Conservation (phyloP, 1,284 basidiomycete species). For the Kwoniella shivajii region DNA sequence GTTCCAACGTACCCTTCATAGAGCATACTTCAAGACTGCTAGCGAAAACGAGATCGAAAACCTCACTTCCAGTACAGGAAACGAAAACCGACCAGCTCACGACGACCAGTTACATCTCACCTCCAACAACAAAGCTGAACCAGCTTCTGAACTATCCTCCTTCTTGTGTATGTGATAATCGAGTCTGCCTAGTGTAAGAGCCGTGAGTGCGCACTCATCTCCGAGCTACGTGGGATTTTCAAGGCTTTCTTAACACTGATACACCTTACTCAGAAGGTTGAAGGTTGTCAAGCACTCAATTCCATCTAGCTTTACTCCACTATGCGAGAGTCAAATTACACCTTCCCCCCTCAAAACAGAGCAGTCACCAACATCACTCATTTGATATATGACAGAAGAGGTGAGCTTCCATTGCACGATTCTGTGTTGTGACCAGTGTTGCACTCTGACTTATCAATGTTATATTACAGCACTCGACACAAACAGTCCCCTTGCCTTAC, state of each 20-base stretch:
- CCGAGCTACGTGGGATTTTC: too few relatives aligned
- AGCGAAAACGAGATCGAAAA: neutral
- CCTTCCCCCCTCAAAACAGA: constrained; percentile 91
- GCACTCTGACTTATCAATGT: neutral
- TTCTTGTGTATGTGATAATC: neutral
- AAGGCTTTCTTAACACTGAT: too few relatives aligned
- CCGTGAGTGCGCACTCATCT: neutral
- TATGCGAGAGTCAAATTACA: constrained; percentile 98
- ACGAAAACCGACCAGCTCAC: neutral
- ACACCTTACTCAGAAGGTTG: too few relatives aligned
- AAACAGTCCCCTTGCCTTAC: constrained; percentile 82
- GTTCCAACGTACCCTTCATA: too few relatives aligned
- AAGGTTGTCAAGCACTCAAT: too few relatives aligned
- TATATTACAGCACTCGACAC: constrained; percentile 88
- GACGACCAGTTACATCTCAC: neutral
- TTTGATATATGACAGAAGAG: constrained; percentile 92
- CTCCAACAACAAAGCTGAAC: constrained; percentile 2
- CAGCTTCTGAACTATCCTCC: neutral
- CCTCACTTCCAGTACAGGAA: neutral
- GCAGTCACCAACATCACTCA: constrained; percentile 93
- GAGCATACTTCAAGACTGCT: too few relatives aligned
- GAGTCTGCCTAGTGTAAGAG: neutral
- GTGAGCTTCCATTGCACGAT: too few relatives aligned
- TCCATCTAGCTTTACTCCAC: constrained; percentile 4
- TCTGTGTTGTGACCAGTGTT: neutral